Evolutionary conservation across 208 protist genomes (phyloP).

Genomic region (Trypanosoma brucei): DNA sequence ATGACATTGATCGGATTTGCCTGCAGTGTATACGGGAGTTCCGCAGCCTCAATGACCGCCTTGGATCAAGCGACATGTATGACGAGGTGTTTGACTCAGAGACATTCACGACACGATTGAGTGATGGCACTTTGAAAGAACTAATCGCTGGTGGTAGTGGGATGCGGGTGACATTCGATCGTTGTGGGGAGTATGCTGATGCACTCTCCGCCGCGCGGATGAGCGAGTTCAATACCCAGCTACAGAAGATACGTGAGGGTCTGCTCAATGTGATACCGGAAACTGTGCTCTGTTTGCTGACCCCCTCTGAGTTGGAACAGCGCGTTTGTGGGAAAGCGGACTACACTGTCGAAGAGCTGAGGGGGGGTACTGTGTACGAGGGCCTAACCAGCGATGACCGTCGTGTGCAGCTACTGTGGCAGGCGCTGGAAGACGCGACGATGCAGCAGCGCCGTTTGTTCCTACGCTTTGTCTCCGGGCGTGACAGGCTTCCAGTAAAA

Average conservation of each 20-base stretch:
- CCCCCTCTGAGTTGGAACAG: slow-evolving; percentile 84
- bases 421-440: slow-evolving; percentile 81
- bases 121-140: slow-evolving; percentile 72
- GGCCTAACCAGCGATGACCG: slow-evolving; percentile 73
- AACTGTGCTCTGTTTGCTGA: slow-evolving; percentile 74
- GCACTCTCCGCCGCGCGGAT: slow-evolving; percentile 64
- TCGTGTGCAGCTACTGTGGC: slow-evolving; percentile 89
- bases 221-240: slow-evolving; percentile 73
- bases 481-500: slow-evolving; percentile 85
- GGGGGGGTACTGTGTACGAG: slow-evolving; percentile 79
- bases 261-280: slow-evolving; percentile 85
- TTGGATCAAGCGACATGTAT: slow-evolving; percentile 49
- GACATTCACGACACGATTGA: slow-evolving; percentile 78
- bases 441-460: slow-evolving; percentile 82
- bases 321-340: slow-evolving; percentile 88
- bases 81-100: slow-evolving; percentile 82
- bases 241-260: slow-evolving; percentile 81
- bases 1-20: slow-evolving; percentile 77
- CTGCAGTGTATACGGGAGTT: slow-evolving; percentile 86
- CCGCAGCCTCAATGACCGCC: slow-evolving; percentile 31
- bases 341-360: slow-evolving; percentile 83
- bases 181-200: slow-evolving; percentile 74
- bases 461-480: slow-evolving; percentile 88
- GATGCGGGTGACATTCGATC: slow-evolving; percentile 67
- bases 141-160: slow-evolving; percentile 59